A percentile compares a stretch with the other conserved stretches of the same genome.
These are phyloP conservation scores for Rhizopus stolonifer DNA, from an alignment of 371 early-diverging fungal species.

Conservation along the genomic window DNA sequence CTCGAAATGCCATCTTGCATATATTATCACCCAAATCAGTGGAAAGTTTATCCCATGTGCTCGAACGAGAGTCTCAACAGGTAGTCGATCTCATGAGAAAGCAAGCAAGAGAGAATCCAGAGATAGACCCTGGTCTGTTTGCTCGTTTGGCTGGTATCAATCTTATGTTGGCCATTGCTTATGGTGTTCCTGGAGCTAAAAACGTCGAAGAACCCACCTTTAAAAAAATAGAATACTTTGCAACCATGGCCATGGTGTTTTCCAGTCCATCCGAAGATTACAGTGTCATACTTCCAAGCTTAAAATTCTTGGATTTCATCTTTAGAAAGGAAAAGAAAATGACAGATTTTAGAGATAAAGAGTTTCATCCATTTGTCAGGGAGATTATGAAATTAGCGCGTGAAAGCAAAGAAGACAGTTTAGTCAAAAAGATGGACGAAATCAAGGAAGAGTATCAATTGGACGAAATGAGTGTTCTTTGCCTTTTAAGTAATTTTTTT, in stretches of 20 bases:
- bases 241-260: neutral
- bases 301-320: conserved; percentile 9
- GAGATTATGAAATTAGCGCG: conserved; percentile 2
- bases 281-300: conserved; percentile 4
- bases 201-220: conserved; percentile 9
- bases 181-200: conserved; percentile 1
- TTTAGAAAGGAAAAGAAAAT: conserved; percentile 8
- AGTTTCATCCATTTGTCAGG: neutral
- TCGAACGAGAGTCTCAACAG: conserved; percentile 10
- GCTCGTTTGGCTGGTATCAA: conserved; percentile 7
- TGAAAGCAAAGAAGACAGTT: conserved; percentile 7
- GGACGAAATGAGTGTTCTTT: conserved; percentile 13
- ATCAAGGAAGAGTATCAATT: conserved; percentile 9
- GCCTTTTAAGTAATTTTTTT: conserved; percentile 23
- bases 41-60: neutral
- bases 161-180: conserved; percentile 6
- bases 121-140: conserved; percentile 6
- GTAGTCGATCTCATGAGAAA: conserved; percentile 5
- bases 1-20: neutral
- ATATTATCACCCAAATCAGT: conserved; percentile 8
- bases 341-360: neutral
- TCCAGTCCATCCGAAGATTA: neutral
- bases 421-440: conserved; percentile 14
- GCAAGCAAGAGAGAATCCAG: neutral
- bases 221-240: conserved; percentile 4